These are phyloP conservation scores for Naematelia encephala DNA, from an alignment of 768 basidiomycete genomes.

Conservation along the genomic window DNA sequence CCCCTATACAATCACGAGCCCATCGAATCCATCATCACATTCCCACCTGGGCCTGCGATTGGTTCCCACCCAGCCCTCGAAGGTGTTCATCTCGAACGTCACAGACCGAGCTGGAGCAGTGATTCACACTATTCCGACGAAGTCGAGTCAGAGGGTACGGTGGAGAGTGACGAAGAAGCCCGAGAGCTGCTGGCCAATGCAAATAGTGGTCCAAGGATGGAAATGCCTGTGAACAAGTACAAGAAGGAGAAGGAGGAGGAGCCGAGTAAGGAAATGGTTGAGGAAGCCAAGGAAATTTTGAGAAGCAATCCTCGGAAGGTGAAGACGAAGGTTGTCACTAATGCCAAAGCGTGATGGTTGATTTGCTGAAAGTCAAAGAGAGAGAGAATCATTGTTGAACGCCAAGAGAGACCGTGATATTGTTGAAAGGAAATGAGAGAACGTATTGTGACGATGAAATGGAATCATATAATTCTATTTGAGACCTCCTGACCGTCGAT, in stretches of 20 bases:
- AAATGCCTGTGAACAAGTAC: neutral
- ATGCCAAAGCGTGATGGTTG: too few relatives aligned
- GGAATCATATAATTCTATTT: too few relatives aligned
- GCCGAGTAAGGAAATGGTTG: slow-evolving; percentile 6
- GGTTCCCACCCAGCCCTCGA: neutral
- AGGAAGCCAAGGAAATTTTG: neutral
- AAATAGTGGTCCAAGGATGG: slow-evolving; percentile 21
- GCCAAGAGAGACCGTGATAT: too few relatives aligned
- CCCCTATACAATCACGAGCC: too few relatives aligned
- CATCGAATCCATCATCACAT: neutral
- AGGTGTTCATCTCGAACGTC: neutral
- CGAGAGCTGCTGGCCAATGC: slow-evolving; percentile 13
- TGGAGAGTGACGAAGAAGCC: slow-evolving; percentile 23
- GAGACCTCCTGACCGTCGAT: neutral
- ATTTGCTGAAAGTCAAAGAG: too few relatives aligned
- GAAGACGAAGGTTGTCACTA: too few relatives aligned
- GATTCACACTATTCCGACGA: slow-evolving; percentile 16
- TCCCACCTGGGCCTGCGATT: neutral
- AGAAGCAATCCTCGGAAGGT: too few relatives aligned
- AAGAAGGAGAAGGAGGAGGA: slow-evolving; percentile 12
- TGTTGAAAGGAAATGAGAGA: neutral
- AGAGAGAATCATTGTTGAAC: too few relatives aligned
- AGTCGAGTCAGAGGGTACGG: slow-evolving; percentile 14
- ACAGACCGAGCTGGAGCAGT: slow-evolving; percentile 2
- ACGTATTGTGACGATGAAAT: neutral